A percentile compares a stretch with the other conserved stretches of the same genome.
Conservation (phyloP, 345 rosid genomes). For the Ricinus communis region DNA sequence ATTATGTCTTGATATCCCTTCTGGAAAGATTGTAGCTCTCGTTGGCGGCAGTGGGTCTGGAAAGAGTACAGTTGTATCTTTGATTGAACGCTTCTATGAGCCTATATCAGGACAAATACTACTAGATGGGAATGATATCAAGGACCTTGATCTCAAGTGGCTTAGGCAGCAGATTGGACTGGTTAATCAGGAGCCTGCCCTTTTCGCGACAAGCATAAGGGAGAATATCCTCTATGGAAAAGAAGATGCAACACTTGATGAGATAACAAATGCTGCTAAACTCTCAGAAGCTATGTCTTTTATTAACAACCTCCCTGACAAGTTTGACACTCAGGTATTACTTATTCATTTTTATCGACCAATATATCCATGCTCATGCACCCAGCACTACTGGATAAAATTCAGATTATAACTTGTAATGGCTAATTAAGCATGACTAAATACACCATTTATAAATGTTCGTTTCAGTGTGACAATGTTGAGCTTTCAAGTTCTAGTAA, state of each 20-base stretch:
- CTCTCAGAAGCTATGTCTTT: conserved; percentile 83
- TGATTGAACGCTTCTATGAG: conserved; percentile 91
- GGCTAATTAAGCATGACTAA: not conserved
- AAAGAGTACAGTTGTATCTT: conserved; percentile 88
- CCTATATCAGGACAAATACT: conserved; percentile 63
- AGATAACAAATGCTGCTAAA: conserved; percentile 72
- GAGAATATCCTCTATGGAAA: conserved; percentile 94
- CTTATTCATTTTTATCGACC: not conserved
- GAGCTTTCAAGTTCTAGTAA: not conserved
- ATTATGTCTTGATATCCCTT: conserved; percentile 57
- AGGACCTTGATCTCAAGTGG: conserved; percentile 78
- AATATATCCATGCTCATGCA: not conserved
- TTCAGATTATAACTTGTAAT: not conserved
- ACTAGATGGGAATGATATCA: conserved; percentile 62
- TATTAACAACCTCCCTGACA: conserved; percentile 84
- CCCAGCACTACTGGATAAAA: not conserved
- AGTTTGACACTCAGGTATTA: conserved; percentile 87
- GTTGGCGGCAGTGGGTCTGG: conserved; percentile 99
- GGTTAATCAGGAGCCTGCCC: conserved; percentile 95
- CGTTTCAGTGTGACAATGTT: not conserved
- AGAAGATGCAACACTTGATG: conserved; percentile 67
- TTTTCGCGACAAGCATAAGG: conserved; percentile 76
- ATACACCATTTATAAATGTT: not conserved
- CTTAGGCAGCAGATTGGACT: conserved; percentile 79
- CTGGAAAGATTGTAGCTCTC: conserved; percentile 86